Evolutionary conservation across 257 asterid species (phyloP).

Genomic region (Rauvolfia tetraphylla): DNA sequence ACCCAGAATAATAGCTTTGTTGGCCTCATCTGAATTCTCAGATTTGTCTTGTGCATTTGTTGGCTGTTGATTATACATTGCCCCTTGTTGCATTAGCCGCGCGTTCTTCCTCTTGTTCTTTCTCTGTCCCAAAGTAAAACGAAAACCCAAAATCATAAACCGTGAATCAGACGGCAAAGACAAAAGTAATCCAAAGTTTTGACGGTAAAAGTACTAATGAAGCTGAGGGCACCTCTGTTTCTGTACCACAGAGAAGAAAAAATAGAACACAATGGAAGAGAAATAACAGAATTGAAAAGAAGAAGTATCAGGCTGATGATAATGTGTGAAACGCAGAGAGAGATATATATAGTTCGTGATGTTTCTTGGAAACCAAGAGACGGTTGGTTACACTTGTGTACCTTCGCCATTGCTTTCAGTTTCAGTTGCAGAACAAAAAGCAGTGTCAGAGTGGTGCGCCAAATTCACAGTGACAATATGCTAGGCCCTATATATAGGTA

Average conservation of each 20-base stretch:
- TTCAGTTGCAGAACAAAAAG: not conserved
- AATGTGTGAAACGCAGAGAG: not conserved
- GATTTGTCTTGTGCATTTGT: not conserved
- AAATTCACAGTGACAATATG: not conserved
- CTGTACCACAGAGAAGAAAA: not conserved
- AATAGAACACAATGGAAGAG: not conserved
- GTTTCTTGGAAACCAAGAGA: not conserved
- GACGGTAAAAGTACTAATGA: not conserved
- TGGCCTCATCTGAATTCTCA: not conserved
- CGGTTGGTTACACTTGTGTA: not conserved
- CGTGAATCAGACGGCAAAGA: not conserved
- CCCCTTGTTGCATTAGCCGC: not conserved
- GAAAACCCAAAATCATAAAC: not conserved
- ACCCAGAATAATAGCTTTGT: constrained; percentile 10
- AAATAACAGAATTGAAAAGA: not conserved
- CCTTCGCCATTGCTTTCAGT: constrained; percentile 7
- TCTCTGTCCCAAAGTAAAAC: not conserved
- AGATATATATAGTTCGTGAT: not conserved
- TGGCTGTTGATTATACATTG: not conserved
- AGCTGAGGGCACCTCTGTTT: not conserved
- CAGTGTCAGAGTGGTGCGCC: not conserved
- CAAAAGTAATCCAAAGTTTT: not conserved
- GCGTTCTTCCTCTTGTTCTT: not conserved
- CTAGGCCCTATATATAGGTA: not conserved
- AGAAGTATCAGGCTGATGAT: not conserved